phyloP scores from a whole-genome alignment of 257 asterid genomes.

The Euphrasia confusa region DNA sequence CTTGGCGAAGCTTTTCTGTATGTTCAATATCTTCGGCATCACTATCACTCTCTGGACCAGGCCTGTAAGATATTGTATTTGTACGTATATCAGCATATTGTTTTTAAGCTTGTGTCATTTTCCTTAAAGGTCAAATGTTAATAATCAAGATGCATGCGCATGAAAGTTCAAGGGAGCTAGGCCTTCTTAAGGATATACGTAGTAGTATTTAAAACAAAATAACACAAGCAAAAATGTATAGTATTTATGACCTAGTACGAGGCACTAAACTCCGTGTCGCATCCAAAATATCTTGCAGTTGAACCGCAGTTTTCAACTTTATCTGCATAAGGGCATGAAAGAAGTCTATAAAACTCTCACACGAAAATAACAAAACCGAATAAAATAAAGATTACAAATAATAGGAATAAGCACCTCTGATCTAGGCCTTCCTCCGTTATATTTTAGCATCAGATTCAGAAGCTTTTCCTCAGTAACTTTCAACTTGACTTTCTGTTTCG shows the following conservation, averaged over 20 bases:
- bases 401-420: slow-evolving; percentile 57
- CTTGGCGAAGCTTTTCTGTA: slow-evolving; percentile 99
- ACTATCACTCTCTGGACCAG: slow-evolving; percentile 91
- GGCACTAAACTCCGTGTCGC: slow-evolving; percentile 92
- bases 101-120: neutral
- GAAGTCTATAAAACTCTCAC: slow-evolving; percentile 16
- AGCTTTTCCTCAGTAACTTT: slow-evolving; percentile 94
- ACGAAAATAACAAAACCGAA: slow-evolving; percentile 1
- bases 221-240: neutral
- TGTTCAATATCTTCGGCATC: slow-evolving; percentile 96
- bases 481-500: slow-evolving; percentile 97
- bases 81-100: slow-evolving; percentile 9
- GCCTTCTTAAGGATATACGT: neutral
- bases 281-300: slow-evolving; percentile 96
- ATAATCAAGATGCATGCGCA: neutral
- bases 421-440: slow-evolving; percentile 90
- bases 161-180: neutral
- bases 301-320: slow-evolving; percentile 90
- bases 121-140: slow-evolving; percentile 1
- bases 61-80: slow-evolving; percentile 41
- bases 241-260: slow-evolving; percentile 54
- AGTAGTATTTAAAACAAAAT: no score
- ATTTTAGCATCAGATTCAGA: slow-evolving; percentile 88
- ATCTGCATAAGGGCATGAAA: slow-evolving; percentile 49
- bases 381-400: slow-evolving; percentile 19